A percentile compares a stretch with the other conserved stretches of the same genome.
Evolutionary conservation across 1,284 basidiomycete species (phyloP).

Genomic region (Malassezia arunalokei): DNA sequence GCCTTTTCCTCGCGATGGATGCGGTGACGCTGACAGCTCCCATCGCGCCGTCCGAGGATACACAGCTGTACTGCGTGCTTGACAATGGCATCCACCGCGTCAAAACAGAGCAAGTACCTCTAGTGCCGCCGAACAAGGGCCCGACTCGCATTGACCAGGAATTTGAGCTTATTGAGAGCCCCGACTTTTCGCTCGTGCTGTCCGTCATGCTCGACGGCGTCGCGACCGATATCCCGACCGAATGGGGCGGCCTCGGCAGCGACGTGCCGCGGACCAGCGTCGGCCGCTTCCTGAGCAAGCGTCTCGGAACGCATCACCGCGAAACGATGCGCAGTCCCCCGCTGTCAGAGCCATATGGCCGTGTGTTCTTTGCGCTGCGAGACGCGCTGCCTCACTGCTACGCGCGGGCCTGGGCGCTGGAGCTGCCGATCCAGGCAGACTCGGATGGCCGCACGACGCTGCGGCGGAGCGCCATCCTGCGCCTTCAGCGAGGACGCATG

Average conservation of each 20-base stretch:
- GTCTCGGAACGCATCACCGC: neutral
- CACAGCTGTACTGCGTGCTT: slow-evolving; percentile 64
- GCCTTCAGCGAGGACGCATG: slow-evolving; percentile 26
- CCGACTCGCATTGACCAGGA: slow-evolving; percentile 68
- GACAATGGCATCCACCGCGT: slow-evolving; percentile 96
- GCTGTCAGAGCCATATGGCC: neutral
- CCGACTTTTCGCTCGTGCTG: slow-evolving; percentile 39
- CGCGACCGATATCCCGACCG: slow-evolving; percentile 15
- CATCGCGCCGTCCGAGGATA: slow-evolving; percentile 53
- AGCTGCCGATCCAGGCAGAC: slow-evolving; percentile 36
- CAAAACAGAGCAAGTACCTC: slow-evolving; percentile 66
- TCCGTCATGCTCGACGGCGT: slow-evolving; percentile 36
- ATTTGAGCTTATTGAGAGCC: slow-evolving; percentile 56
- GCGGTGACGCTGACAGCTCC: slow-evolving; percentile 34
- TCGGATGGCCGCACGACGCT: slow-evolving; percentile 16
- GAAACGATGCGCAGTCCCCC: neutral
- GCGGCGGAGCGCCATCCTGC: slow-evolving; percentile 3
- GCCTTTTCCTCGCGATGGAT: slow-evolving; percentile 69
- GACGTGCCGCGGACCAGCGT: slow-evolving; percentile 22
- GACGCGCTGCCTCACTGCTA: slow-evolving; percentile 27
- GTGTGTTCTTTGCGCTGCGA: slow-evolving; percentile 15
- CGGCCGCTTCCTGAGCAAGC: slow-evolving; percentile 25
- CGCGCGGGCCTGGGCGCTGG: slow-evolving; percentile 27
- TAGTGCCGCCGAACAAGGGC: slow-evolving; percentile 54
- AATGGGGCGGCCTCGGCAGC: slow-evolving; percentile 23